A percentile compares a stretch with the other conserved stretches of the same genome.
Evolutionary conservation across 192 early-diverging fungal genomes (phyloP).

Genomic region (Coemansia sp.): DNA sequence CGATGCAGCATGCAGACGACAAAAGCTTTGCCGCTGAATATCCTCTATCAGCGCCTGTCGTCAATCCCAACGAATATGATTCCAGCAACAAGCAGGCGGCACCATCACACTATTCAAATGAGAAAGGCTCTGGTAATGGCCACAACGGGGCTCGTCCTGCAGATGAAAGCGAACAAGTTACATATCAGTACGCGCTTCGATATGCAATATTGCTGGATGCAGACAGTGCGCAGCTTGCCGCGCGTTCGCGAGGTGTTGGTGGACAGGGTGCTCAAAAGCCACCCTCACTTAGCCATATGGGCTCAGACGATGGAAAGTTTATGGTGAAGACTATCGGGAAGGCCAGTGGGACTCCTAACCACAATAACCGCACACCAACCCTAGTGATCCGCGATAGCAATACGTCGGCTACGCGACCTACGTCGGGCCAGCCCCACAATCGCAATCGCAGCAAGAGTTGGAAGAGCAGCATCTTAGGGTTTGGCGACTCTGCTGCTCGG

Average conservation of each 20-base stretch:
- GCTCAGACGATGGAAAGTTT: slow-evolving; percentile 10
- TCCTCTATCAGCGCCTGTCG: not conserved
- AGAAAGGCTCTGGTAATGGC: not conserved
- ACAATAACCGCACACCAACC: slow-evolving; percentile 53
- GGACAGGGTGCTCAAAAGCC: not conserved
- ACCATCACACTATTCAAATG: not conserved
- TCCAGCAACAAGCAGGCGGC: not conserved
- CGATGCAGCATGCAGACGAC: not conserved
- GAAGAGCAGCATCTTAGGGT: slow-evolving; percentile 34
- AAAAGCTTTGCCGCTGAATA: not conserved
- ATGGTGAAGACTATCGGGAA: slow-evolving; percentile 34
- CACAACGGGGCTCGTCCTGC: not conserved
- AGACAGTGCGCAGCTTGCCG: slow-evolving; percentile 42
- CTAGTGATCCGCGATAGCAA: slow-evolving; percentile 15
- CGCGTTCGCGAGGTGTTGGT: slow-evolving; percentile 28
- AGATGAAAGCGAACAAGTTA: slow-evolving; percentile 24
- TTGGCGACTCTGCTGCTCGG: slow-evolving; percentile 48
- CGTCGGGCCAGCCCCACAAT: not conserved
- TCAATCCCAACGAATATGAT: not conserved
- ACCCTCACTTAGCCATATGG: slow-evolving; percentile 4
- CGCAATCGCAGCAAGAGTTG: slow-evolving; percentile 26
- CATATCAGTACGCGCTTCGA: slow-evolving; percentile 55
- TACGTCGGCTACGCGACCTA: not conserved
- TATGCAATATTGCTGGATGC: slow-evolving; percentile 52
- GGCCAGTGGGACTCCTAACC: slow-evolving; percentile 42